These are phyloP conservation scores for Lactifluus piperatus DNA, from an alignment of 768 basidiomycete species.

Conservation along the genomic window DNA sequence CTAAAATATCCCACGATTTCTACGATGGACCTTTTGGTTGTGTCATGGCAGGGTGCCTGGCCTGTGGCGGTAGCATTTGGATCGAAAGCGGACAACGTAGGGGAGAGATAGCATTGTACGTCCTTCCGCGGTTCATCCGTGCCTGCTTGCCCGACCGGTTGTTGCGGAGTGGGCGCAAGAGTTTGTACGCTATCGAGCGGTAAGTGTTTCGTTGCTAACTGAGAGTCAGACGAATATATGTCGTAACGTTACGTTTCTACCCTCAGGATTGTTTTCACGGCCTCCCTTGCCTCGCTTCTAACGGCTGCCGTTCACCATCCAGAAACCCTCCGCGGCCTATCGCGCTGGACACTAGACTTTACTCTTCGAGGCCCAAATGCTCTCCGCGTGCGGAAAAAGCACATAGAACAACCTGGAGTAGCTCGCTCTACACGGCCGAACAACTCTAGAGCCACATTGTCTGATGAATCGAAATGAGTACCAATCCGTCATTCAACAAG, in stretches of 20 bases:
- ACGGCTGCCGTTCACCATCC: conserved; percentile 56
- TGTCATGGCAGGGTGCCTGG: conserved; percentile 53
- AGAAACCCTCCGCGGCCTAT: conserved; percentile 60
- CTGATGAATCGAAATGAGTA: background rate
- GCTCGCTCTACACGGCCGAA: conserved; percentile 11
- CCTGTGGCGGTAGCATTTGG: conserved; percentile 71
- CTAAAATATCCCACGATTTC: conserved; percentile 62
- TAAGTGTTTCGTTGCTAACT: conserved; percentile 27
- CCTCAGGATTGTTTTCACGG: conserved; percentile 46
- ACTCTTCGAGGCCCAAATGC: conserved; percentile 52
- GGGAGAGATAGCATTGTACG: conserved; percentile 76
- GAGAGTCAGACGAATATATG: background rate
- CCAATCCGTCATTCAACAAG: background rate
- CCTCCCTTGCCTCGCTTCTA: conserved; percentile 58
- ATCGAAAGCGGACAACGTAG: conserved; percentile 62
- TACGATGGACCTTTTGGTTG: conserved; percentile 75
- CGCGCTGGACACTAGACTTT: conserved; percentile 63
- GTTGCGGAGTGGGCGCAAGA: conserved; percentile 36
- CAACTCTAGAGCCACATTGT: conserved; percentile 4
- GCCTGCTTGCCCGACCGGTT: conserved; percentile 51
- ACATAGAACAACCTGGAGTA: conserved; percentile 14
- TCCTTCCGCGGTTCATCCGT: conserved; percentile 60
- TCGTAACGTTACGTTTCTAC: background rate
- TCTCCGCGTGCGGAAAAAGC: conserved; percentile 35
- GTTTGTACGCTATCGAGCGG: conserved; percentile 46